Evolutionary conservation across 2,329 filamentous ascomycete species (phyloP), one percentile per base, ranked within the genome.

Genomic region (Fusarium algeriense): DNA sequence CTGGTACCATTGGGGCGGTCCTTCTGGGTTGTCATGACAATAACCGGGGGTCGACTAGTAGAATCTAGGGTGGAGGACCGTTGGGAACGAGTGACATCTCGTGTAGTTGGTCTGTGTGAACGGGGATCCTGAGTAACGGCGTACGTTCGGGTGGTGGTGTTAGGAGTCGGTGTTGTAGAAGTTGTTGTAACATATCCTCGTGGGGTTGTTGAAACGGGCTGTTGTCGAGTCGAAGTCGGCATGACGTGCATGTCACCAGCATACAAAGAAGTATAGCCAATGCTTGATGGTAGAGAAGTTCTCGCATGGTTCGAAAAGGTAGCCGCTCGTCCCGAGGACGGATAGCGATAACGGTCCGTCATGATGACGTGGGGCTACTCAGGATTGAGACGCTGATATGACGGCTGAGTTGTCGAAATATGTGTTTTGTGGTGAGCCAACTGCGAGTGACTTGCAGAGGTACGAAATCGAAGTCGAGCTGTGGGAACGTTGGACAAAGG

Each of bases 1-100:
- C 79, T 76, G n/a, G 80, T 77, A 26, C 78, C 78, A 49, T 85
- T 83, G 32, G 82, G 78, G 34, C 80, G 78, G 54, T 80, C 77
- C 60, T 82, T 83, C 62, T 86, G 83, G 32, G 84, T 85, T 8
- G 87, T 88, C 23, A 87, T 90, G 68, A 90, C 84, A 62, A 89
- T 87, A 72, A 89, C 84, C 58, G 88, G 86, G 14, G 88, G 86
- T 43, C 85, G 82, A 46, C 58, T 77, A 28, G 81, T 76, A 17
- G 85, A 80, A 60, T 90, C 89, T 28, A 88, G 69, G 2, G 87
- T 88, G 11, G 85, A 85, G 32, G 86, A 86, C 77, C 86, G 85
- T 57, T 79, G 81, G 28, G 65, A 45, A 30, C 85, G 85, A 75
- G 84, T 83, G 38, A 80, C 77, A 34, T 88, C 86, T 68, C 86